Evolutionary conservation across 2,329 filamentous ascomycete species (phyloP).

Genomic region (Diaporthe amygdali): DNA sequence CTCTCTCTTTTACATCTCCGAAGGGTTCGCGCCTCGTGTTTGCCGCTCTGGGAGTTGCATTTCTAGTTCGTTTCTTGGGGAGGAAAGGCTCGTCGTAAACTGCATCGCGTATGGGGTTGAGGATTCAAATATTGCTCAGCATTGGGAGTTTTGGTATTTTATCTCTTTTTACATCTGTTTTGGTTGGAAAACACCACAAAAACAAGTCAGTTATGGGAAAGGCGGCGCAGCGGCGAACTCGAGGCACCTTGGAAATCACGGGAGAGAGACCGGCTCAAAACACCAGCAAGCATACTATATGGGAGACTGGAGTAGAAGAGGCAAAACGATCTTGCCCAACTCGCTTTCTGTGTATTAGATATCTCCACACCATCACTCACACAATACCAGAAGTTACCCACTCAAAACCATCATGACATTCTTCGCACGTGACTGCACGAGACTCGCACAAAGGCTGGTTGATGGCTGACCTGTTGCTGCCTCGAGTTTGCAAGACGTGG

Average conservation of each 20-base stretch:
- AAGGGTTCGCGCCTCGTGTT: slow-evolving; percentile 28
- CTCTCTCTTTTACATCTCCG: slow-evolving; percentile 32
- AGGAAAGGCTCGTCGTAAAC: slow-evolving; percentile 26
- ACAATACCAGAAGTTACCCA: slow-evolving; percentile 73
- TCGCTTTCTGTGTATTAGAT: slow-evolving; percentile 71
- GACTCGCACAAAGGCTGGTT: too few species aligned
- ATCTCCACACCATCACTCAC: slow-evolving; percentile 46
- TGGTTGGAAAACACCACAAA: slow-evolving; percentile 36
- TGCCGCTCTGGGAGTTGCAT: slow-evolving; percentile 27
- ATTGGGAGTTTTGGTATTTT: slow-evolving; percentile 28
- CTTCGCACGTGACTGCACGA: background rate
- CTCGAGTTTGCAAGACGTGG: background rate
- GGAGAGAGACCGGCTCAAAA: slow-evolving; percentile 32
- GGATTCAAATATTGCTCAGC: slow-evolving; percentile 19
- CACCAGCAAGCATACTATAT: slow-evolving; percentile 29
- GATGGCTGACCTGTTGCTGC: too few species aligned
- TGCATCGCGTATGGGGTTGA: slow-evolving; percentile 28
- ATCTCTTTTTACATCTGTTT: slow-evolving; percentile 36
- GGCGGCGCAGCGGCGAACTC: slow-evolving; percentile 30
- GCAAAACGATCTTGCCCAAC: slow-evolving; percentile 47
- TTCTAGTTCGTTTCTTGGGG: slow-evolving; percentile 27
- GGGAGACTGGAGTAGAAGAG: slow-evolving; percentile 14
- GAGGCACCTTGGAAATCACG: slow-evolving; percentile 25
- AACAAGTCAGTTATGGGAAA: slow-evolving; percentile 33
- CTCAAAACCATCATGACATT: slow-evolving; percentile 42